Evolutionary conservation across 495 filamentous ascomycete species (phyloP).

Genomic region (Coniosporium apollinis): DNA sequence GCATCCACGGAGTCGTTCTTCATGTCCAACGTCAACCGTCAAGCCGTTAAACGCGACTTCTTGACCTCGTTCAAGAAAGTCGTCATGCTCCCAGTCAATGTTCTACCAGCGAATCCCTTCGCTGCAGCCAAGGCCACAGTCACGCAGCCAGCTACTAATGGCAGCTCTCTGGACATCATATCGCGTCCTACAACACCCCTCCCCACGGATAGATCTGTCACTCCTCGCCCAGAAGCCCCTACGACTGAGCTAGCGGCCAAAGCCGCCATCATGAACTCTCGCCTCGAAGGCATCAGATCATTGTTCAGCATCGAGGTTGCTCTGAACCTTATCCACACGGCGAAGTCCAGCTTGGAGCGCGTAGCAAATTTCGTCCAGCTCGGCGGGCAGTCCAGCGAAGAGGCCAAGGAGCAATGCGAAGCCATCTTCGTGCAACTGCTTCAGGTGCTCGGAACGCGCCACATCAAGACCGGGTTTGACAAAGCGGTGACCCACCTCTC

Average conservation of each 20-base stretch:
- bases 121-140: constrained; percentile 30
- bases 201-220: constrained; percentile 27
- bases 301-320: constrained; percentile 96
- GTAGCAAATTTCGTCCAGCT: constrained; percentile 65
- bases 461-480: constrained; percentile 82
- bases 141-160: constrained; percentile 7
- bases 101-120: constrained; percentile 41
- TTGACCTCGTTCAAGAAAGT: constrained; percentile 95
- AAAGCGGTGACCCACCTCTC: constrained; percentile 83
- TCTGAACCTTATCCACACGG: constrained; percentile 68
- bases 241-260: constrained; percentile 89
- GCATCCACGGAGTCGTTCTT: constrained; percentile 82
- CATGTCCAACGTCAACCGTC: constrained; percentile 85
- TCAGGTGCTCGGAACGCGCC: constrained; percentile 65
- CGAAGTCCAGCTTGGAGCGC: constrained; percentile 80
- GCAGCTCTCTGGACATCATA: constrained; percentile 9
- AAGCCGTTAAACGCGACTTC: constrained; percentile 93
- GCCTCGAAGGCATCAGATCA: constrained; percentile 80
- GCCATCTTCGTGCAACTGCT: constrained; percentile 74
- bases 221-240: constrained; percentile 36
- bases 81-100: constrained; percentile 94
- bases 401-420: constrained; percentile 81
- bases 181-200: constrained; percentile 13
- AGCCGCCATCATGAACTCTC: constrained; percentile 86
- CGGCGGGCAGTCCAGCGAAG: constrained; percentile 60